Evolutionary conservation across 1,139 yeast genomes (phyloP).

Genomic region (Protomyces lactucae-debilis): DNA sequence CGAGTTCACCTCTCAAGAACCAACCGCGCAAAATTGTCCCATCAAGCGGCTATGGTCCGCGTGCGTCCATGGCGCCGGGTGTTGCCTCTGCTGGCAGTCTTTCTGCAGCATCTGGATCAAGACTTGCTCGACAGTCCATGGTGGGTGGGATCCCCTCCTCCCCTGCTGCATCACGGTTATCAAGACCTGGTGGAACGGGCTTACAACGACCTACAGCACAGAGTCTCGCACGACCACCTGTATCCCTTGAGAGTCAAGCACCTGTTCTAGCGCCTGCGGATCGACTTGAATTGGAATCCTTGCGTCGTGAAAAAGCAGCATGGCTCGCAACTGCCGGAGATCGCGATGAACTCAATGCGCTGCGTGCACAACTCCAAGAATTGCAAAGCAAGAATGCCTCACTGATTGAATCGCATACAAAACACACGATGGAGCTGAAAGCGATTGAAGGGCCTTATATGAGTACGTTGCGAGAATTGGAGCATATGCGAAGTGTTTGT

Average conservation of each 20-base stretch:
- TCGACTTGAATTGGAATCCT: constrained; percentile 10
- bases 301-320: constrained; percentile 17
- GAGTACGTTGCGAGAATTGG: constrained; percentile 57
- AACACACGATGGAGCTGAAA: constrained; percentile 51
- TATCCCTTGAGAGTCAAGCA: not conserved
- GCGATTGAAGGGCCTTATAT: constrained; percentile 64
- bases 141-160: constrained; percentile 6
- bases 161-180: constrained; percentile 6
- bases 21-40: constrained; percentile 4
- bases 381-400: constrained; percentile 36
- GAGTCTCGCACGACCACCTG: constrained; percentile 18
- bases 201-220: constrained; percentile 21
- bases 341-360: constrained; percentile 2
- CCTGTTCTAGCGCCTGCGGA: constrained; percentile 9
- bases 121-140: constrained; percentile 10
- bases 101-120: not conserved
- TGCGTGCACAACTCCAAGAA: constrained; percentile 1
- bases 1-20: constrained; percentile 15
- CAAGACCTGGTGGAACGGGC: constrained; percentile 4
- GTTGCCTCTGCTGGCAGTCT: not conserved
- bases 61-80: constrained; percentile 20
- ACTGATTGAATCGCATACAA: constrained; percentile 51
- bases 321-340: constrained; percentile 23
- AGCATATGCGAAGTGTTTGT: constrained; percentile 49
- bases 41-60: constrained; percentile 19